Evolutionary conservation across 768 basidiomycete species (phyloP).

Genomic region (Tubosaeta sp.): DNA sequence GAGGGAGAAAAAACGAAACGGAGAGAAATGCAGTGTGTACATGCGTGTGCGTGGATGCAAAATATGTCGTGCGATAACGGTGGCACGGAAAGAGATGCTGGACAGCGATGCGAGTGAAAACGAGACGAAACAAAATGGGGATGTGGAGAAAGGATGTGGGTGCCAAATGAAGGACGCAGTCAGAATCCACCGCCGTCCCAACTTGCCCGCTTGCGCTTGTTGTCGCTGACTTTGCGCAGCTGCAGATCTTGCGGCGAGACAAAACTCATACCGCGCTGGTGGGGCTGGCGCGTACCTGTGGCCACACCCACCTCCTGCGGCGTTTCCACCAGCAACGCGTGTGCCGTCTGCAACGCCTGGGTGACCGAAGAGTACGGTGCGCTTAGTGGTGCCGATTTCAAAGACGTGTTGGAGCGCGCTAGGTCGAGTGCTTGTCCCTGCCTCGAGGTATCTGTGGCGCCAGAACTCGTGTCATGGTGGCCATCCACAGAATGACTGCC

Average conservation of each 20-base stretch:
- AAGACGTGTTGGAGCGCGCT: slow-evolving; percentile 35
- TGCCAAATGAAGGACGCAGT: not conserved
- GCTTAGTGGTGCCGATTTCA: slow-evolving; percentile 25
- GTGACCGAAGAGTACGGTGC: slow-evolving; percentile 24
- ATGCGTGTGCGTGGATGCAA: slow-evolving; percentile 15
- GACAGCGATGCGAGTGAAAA: slow-evolving; percentile 23
- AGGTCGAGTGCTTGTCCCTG: slow-evolving; percentile 51
- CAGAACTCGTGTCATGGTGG: slow-evolving; percentile 22
- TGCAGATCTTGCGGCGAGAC: slow-evolving; percentile 52
- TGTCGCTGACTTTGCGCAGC: slow-evolving; percentile 44
- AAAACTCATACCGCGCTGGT: slow-evolving; percentile 50
- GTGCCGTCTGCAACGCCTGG: slow-evolving; percentile 34
- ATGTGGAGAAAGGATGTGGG: slow-evolving; percentile 15
- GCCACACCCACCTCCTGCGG: slow-evolving; percentile 6
- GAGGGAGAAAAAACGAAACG: not conserved
- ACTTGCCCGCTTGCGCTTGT: slow-evolving; percentile 55
- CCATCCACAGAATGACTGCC: slow-evolving; percentile 26
- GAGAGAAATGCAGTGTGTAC: slow-evolving; percentile 1
- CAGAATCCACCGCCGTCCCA: slow-evolving; percentile 47
- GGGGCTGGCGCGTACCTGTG: slow-evolving; percentile 14
- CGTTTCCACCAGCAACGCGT: slow-evolving; percentile 23
- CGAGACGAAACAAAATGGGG: not conserved
- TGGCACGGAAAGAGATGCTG: slow-evolving; percentile 10
- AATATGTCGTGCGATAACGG: slow-evolving; percentile 6
- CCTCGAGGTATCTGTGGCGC: slow-evolving; percentile 28